Base-by-base conservation (phyloP, 352 stramenopile species). In the Globisporangium spinosum region DNA sequence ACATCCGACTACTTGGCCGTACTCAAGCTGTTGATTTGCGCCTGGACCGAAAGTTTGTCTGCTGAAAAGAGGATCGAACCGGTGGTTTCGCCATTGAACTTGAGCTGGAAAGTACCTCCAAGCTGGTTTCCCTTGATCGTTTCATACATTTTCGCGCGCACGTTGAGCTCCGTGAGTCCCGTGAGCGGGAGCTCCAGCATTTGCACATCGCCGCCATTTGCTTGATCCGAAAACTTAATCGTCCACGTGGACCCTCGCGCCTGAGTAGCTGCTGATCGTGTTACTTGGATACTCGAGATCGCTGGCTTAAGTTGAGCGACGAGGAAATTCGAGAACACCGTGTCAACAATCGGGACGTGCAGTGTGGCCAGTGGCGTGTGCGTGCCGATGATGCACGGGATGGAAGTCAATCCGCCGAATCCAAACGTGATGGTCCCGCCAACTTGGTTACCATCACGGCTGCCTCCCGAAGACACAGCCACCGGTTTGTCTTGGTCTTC, bases 21-120 rank as follows among this genome's bases (percentile, higher is more conserved):
- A 25, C 83, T 89, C 15, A 99, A 73, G 53, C 85, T 91, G 65
- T 98, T 98, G 15, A 99, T 78, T 15, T 97, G 80, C 3, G 83
- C 78, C 74, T 98, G 77, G 7, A 98, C 89, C 12, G 91, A 89
- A 7, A 75, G 61, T 23, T 86, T 85, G 49, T 87, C 83, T 0
- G 93, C 93, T 47, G 93, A 85, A 68, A 96, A 93, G 22, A 85
- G 68, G 34, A 99, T 95, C 22, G 93, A 85, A 15, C 87, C 91
- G 0, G 96, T 98, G 2, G 92, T 97, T 69, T 98, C 90, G n/a
- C 93, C 92, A 61, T 97, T 90, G 71, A 96, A 98, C n/a, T 82
- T 83, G 12, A 98, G 83, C 70, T 97, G 93, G 60, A 98, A 99
- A 0, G 85, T 96, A 3, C 95, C 94, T 8, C 83, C 70, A 20